Percentiles rank a stretch among this genome's conserved stretches.
Evolutionary conservation across 306 rosid species (phyloP).

Genomic region (Bauhinia variegata): DNA sequence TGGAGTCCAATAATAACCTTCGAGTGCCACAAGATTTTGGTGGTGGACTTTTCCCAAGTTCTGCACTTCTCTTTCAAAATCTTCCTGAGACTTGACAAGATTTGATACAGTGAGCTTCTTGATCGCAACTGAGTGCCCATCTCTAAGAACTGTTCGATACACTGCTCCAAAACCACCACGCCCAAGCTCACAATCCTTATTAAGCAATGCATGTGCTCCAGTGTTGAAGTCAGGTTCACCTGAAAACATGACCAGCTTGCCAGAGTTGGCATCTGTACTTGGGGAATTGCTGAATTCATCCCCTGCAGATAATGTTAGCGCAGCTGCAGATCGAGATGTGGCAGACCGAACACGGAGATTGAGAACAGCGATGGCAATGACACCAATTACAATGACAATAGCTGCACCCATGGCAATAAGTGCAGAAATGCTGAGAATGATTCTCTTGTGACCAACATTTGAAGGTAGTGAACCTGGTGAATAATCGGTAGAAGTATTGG

Average conservation of each 20-base stretch:
- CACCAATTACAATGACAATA: conserved; percentile 87
- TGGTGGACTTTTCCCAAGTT: conserved; percentile 88
- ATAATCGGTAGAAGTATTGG: conserved; percentile 77
- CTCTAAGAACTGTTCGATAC: conserved; percentile 81
- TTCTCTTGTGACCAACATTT: conserved; percentile 68
- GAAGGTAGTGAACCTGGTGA: conserved; percentile 55
- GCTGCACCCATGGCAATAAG: conserved; percentile 99
- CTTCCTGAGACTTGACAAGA: conserved; percentile 95
- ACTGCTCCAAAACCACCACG: conserved; percentile 99
- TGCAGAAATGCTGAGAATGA: conserved; percentile 94
- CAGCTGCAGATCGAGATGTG: conserved; percentile 56
- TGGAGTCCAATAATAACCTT: conserved; percentile 99
- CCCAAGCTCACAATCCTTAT: conserved; percentile 98
- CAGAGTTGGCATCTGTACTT: conserved; percentile 90
- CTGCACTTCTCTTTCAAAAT: conserved; percentile 94
- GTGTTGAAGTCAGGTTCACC: conserved; percentile 96
- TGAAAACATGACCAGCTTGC: conserved; percentile 98
- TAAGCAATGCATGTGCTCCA: conserved; percentile 94
- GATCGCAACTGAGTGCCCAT: conserved; percentile 92
- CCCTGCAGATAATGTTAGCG: conserved; percentile 75
- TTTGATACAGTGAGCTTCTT: conserved; percentile 98
- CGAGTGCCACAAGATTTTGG: conserved; percentile 83
- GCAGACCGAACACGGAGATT: conserved; percentile 82
- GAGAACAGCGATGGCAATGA: conserved; percentile 87
- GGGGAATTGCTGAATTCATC: conserved; percentile 92